Percentiles rank a stretch among this genome's conserved stretches.
These are phyloP conservation scores for Jatropha multifida DNA, from an alignment of 441 rosid species.

Conservation along the genomic window DNA sequence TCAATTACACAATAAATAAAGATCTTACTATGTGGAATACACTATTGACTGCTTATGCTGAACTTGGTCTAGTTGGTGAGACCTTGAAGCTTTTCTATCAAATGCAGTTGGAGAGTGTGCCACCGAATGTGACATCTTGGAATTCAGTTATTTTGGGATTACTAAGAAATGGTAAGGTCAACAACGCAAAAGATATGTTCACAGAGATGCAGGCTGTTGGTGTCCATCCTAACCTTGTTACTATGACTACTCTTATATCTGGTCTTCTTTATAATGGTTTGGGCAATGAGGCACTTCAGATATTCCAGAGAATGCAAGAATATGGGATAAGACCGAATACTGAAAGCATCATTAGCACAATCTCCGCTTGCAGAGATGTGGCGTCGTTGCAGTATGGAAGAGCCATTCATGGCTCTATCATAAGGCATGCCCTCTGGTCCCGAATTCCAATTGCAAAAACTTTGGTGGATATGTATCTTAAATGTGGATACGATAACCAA, in stretches of 20 bases:
- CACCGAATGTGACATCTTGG: conserved; percentile 66
- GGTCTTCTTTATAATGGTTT: conserved; percentile 57
- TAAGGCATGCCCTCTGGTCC: conserved; percentile 40
- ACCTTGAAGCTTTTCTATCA: conserved; percentile 66
- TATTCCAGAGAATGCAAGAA: conserved; percentile 55
- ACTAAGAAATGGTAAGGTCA: conserved; percentile 44
- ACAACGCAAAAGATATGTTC: conserved; percentile 61
- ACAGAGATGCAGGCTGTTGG: conserved; percentile 61
- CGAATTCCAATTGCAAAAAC: conserved; percentile 40
- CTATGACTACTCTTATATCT: conserved; percentile 58
- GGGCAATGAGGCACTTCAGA: conserved; percentile 39
- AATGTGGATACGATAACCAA: conserved; percentile 48
- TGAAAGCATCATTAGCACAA: conserved; percentile 43
- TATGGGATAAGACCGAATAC: conserved; percentile 50
- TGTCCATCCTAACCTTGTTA: conserved; percentile 44
- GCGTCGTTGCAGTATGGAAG: conserved; percentile 46
- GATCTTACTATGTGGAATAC: conserved; percentile 68
- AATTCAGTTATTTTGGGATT: conserved; percentile 60
- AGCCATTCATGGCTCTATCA: conserved; percentile 53
- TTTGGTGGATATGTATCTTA: conserved; percentile 61
- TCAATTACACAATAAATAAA: conserved; percentile 41
- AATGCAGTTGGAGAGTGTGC: conserved; percentile 71
- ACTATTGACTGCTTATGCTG: conserved; percentile 61
- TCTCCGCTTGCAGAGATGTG: conserved; percentile 46
- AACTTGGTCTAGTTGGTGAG: conserved; percentile 52